A percentile compares a stretch with the other conserved stretches of the same genome.
These are phyloP conservation scores for Dacryopinax primogenitus DNA, from an alignment of 768 basidiomycete genomes.

Conservation along the genomic window DNA sequence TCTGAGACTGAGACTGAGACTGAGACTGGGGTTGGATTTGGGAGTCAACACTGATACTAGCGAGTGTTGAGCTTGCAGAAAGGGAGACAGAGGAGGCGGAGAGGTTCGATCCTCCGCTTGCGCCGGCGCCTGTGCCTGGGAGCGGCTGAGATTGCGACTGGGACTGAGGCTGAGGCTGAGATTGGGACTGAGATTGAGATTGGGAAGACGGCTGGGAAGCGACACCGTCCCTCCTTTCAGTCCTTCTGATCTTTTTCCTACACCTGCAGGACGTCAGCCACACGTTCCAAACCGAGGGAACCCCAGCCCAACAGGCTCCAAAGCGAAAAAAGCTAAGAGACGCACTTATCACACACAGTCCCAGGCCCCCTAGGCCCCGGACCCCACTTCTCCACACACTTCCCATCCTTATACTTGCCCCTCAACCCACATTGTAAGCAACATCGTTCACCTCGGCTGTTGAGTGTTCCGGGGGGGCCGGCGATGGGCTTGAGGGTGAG, in stretches of 20 bases:
- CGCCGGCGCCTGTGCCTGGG: no score
- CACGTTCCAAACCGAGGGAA: background rate
- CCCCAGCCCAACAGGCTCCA: background rate
- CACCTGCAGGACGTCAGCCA: background rate
- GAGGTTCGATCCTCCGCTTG: no score
- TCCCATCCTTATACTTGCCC: conserved; percentile 70
- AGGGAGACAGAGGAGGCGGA: background rate
- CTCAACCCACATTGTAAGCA: conserved; percentile 62
- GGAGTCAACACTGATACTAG: background rate
- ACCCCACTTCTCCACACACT: conserved; percentile 81
- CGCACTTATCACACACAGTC: conserved; percentile 66
- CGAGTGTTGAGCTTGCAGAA: background rate
- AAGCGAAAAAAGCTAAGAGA: conserved; percentile 8
- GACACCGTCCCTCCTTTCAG: background rate
- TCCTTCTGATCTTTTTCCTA: background rate
- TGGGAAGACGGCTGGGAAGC: background rate
- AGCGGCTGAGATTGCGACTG: background rate
- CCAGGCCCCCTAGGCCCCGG: conserved; percentile 73
- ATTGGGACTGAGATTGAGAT: background rate
- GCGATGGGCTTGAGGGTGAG: background rate
- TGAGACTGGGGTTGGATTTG: background rate
- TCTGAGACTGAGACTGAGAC: background rate
- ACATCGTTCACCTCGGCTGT: conserved; percentile 56
- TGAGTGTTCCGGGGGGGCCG: conserved; percentile 24
- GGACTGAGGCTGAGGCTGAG: background rate